Evolutionary conservation across 345 rosid genomes (phyloP).

Genomic region (Noccaea bulbosa): DNA sequence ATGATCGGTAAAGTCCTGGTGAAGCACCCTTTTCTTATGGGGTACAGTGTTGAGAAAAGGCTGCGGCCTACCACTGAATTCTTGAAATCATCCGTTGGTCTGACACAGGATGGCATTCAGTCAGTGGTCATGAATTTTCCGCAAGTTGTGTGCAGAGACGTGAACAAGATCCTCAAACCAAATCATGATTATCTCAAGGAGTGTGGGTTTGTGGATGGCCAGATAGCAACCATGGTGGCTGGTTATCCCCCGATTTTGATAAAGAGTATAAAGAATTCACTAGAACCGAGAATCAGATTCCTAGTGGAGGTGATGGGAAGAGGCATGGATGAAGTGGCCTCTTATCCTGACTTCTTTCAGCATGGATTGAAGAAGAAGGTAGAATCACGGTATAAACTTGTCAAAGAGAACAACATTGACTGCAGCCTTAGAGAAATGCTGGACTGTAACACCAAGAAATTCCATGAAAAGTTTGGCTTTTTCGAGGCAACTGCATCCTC

Average conservation of each 20-base stretch:
- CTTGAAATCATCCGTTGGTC: slow-evolving; percentile 57
- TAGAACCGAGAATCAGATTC: slow-evolving; percentile 71
- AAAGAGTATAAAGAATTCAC: slow-evolving; percentile 68
- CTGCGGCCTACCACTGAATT: slow-evolving; percentile 64
- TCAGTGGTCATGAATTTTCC: slow-evolving; percentile 61
- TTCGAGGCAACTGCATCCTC: slow-evolving; percentile 42
- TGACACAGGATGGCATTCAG: slow-evolving; percentile 54
- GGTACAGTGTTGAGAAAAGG: slow-evolving; percentile 66
- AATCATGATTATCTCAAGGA: slow-evolving; percentile 52
- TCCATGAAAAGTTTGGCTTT: slow-evolving; percentile 55
- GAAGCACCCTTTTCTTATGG: slow-evolving; percentile 74
- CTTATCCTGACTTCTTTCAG: slow-evolving; percentile 68
- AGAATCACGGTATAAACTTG: slow-evolving; percentile 61
- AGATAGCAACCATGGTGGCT: slow-evolving; percentile 61
- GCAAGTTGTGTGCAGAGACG: slow-evolving; percentile 74
- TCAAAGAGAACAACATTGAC: slow-evolving; percentile 54
- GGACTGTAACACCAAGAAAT: slow-evolving; percentile 66
- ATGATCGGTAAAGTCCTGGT: slow-evolving; percentile 68
- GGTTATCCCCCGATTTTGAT: slow-evolving; percentile 70
- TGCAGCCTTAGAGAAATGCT: slow-evolving; percentile 81
- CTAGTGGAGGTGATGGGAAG: slow-evolving; percentile 76
- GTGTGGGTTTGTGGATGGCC: slow-evolving; percentile 60
- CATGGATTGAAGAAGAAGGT: slow-evolving; percentile 72
- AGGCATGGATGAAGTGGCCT: slow-evolving; percentile 60
- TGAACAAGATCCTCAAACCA: slow-evolving; percentile 57